These are phyloP conservation scores for Cladosporium sp. DNA, from an alignment of 2,329 filamentous ascomycete genomes.

Conservation along the genomic window DNA sequence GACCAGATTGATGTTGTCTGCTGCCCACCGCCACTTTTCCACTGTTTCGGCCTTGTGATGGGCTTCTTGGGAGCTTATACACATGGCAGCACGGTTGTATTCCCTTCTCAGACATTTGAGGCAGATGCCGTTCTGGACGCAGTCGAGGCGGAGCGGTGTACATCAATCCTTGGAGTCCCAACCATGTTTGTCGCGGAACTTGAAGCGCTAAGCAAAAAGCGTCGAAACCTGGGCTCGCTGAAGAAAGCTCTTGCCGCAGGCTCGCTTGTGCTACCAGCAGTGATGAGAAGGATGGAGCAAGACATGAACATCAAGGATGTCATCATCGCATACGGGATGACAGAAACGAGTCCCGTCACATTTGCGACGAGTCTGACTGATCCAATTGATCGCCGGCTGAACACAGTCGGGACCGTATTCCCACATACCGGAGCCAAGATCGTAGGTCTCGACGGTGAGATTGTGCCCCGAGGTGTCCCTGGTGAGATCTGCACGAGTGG, in stretches of 20 bases:
- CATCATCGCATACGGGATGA: slow-evolving; percentile 59
- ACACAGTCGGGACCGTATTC: slow-evolving; percentile 73
- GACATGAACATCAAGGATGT: slow-evolving; percentile 75
- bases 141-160: slow-evolving; percentile 55
- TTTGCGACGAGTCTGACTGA: slow-evolving; percentile 79
- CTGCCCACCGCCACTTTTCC: slow-evolving; percentile 81
- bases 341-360: slow-evolving; percentile 75
- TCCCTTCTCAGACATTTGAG: slow-evolving; percentile 74
- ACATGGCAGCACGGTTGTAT: slow-evolving; percentile 74
- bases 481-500: slow-evolving; percentile 80
- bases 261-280: slow-evolving; percentile 66
- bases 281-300: slow-evolving; percentile 71
- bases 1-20: slow-evolving; percentile 68
- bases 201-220: slow-evolving; percentile 33
- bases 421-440: slow-evolving; percentile 77
- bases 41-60: slow-evolving; percentile 80
- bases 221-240: neutral
- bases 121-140: slow-evolving; percentile 64
- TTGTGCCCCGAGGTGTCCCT: neutral
- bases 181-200: slow-evolving; percentile 77
- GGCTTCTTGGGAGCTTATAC: slow-evolving; percentile 72
- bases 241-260: slow-evolving; percentile 71
- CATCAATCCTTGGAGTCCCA: slow-evolving; percentile 76
- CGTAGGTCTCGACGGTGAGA: slow-evolving; percentile 57
- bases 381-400: slow-evolving; percentile 63